Percentiles rank a stretch among this genome's conserved stretches.
Evolutionary conservation across 805 yeast genomes (phyloP).

Genomic region (Jamesozyma gamospora): DNA sequence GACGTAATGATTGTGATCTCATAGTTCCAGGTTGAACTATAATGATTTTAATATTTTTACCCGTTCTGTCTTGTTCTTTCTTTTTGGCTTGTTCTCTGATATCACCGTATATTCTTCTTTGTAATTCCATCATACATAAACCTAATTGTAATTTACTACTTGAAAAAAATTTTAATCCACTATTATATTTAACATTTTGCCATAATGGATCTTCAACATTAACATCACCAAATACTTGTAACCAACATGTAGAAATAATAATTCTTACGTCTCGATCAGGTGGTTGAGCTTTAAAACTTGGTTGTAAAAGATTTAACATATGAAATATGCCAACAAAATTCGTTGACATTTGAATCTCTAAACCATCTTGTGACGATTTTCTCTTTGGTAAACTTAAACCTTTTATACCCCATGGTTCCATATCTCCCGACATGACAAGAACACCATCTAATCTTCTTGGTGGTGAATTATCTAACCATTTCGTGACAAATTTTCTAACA

Average conservation of each 20-base stretch:
- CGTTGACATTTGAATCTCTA: conserved; percentile 74
- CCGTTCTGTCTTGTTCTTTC: conserved; percentile 22
- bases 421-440: conserved; percentile 77
- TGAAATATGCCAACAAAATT: conserved; percentile 80
- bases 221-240: conserved; percentile 64
- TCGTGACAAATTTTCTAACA: conserved; percentile 82
- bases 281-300: conserved; percentile 79
- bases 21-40: conserved; percentile 87
- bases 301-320: conserved; percentile 67
- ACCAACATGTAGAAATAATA: conserved; percentile 64
- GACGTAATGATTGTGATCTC: conserved; percentile 77
- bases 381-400: conserved; percentile 34
- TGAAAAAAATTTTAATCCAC: conserved; percentile 74
- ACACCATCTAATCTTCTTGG: conserved; percentile 88
- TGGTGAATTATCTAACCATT: conserved; percentile 85
- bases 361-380: conserved; percentile 64
- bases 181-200: conserved; percentile 43
- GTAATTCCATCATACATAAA: conserved; percentile 70
- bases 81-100: conserved; percentile 50
- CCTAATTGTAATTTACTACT: conserved; percentile 69
- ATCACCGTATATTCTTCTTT: conserved; percentile 46
- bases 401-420: conserved; percentile 52
- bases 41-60: conserved; percentile 57
- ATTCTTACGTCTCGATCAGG: conserved; percentile 91
- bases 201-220: conserved; percentile 56